Conservation (phyloP, 768 basidiomycete species). For the Leccinum imitatum region DNA sequence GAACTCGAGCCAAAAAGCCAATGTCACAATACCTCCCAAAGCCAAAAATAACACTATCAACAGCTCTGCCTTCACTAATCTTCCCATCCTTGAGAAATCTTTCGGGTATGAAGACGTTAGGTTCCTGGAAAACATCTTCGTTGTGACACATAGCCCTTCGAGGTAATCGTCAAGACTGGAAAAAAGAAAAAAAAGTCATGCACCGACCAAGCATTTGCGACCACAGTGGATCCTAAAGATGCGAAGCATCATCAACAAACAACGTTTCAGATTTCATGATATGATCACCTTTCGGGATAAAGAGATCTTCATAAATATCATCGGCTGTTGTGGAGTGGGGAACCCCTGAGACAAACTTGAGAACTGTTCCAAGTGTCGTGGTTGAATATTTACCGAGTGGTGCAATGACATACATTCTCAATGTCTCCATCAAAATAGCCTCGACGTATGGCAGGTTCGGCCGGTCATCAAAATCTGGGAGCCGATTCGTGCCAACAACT, state of each 20-base stretch:
- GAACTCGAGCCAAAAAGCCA: background rate
- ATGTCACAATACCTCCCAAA: constrained; percentile 23
- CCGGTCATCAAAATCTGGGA: constrained; percentile 29
- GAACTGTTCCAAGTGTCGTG: constrained; percentile 2
- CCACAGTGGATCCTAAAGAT: constrained; percentile 17
- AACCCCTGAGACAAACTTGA: constrained; percentile 9
- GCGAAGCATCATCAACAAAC: background rate
- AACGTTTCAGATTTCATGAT: background rate
- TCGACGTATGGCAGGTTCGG: constrained; percentile 30
- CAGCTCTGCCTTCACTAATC: background rate
- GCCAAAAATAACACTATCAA: constrained; percentile 15
- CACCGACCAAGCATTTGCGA: constrained; percentile 24
- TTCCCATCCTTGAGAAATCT: constrained; percentile 26
- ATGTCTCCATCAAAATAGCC: constrained; percentile 31
- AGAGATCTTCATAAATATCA: constrained; percentile 19
- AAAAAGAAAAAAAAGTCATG: background rate
- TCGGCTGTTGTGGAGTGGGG: constrained; percentile 21
- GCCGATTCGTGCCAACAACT: constrained; percentile 28
- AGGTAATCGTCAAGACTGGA: background rate
- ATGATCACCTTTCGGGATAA: constrained; percentile 25
- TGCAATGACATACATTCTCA: constrained; percentile 29
- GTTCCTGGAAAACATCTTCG: constrained; percentile 17
- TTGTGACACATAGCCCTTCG: constrained; percentile 21
- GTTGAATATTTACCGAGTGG: constrained; percentile 23
- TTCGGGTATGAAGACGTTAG: constrained; percentile 32